These are phyloP conservation scores for Linum usitatissimum DNA, from an alignment of 345 rosid genomes.

Conservation along the genomic window DNA sequence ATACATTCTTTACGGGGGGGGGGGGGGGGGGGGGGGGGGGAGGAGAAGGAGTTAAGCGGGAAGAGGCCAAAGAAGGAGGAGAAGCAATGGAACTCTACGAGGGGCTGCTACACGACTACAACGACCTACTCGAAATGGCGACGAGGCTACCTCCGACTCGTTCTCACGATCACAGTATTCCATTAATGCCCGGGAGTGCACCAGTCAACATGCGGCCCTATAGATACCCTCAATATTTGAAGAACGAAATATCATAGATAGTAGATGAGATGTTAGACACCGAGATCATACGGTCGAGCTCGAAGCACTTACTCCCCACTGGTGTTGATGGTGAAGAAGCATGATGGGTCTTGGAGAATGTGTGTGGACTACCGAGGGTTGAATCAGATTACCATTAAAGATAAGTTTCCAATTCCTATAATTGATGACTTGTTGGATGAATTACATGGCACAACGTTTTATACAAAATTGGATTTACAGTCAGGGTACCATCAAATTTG, in stretches of 20 bases:
- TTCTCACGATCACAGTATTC: not conserved
- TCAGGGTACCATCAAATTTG: not conserved
- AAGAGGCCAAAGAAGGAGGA: too few relatives aligned
- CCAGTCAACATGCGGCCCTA: not conserved
- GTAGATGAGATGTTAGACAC: not conserved
- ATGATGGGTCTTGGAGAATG: not conserved
- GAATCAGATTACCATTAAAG: not conserved
- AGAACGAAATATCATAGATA: not conserved
- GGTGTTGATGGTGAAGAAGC: not conserved
- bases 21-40: too few relatives aligned
- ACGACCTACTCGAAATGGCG: too few relatives aligned
- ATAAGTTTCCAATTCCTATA: not conserved
- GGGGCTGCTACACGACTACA: too few relatives aligned
- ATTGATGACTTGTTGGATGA: constrained; percentile 3
- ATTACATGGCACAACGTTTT: not conserved
- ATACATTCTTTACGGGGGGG: too few relatives aligned
- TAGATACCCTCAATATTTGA: not conserved
- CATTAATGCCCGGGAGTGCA: not conserved
- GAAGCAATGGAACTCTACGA: too few relatives aligned
- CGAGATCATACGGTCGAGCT: not conserved
- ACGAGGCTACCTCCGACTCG: not conserved
- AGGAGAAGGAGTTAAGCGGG: too few relatives aligned
- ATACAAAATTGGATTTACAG: not conserved
- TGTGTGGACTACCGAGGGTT: not conserved
- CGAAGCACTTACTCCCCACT: not conserved